These are phyloP conservation scores for Ceratocystiopsis brevicomis DNA, from an alignment of 2,329 filamentous ascomycete genomes.

Conservation along the genomic window DNA sequence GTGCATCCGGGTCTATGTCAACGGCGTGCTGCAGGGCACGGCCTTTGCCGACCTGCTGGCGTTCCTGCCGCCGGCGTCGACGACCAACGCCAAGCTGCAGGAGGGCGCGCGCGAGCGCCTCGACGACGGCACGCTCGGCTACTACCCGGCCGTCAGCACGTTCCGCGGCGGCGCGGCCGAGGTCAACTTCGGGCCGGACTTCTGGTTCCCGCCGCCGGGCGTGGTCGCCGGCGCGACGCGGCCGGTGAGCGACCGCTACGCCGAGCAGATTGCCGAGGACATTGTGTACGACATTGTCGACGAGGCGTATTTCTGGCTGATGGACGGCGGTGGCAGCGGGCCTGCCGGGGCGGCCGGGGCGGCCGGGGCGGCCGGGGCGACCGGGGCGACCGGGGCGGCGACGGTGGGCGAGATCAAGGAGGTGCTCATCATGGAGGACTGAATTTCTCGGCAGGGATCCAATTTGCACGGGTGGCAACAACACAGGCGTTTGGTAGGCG, in stretches of 20 bases:
- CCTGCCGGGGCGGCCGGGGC: slow-evolving; percentile 17
- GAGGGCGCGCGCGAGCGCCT: slow-evolving; percentile 67
- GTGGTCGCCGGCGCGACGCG: slow-evolving; percentile 25
- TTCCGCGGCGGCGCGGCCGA: slow-evolving; percentile 84
- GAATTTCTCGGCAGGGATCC: too few species aligned
- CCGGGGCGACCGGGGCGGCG: too few species aligned
- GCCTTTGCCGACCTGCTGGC: slow-evolving; percentile 75
- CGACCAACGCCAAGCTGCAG: slow-evolving; percentile 48
- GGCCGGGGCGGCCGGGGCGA: slow-evolving; percentile 16
- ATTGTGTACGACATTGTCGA: slow-evolving; percentile 84
- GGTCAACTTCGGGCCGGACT: slow-evolving; percentile 84
- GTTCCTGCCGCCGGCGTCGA: slow-evolving; percentile 79
- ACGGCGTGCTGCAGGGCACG: slow-evolving; percentile 69
- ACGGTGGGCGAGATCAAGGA: slow-evolving; percentile 1
- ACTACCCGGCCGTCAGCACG: slow-evolving; percentile 83
- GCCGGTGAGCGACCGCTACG: slow-evolving; percentile 60
- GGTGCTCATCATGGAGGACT: slow-evolving; percentile 6
- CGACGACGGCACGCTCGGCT: slow-evolving; percentile 88
- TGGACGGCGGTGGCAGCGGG: slow-evolving; percentile 37
- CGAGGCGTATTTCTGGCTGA: slow-evolving; percentile 77
- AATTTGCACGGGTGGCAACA: too few species aligned
- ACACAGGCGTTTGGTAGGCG: background rate
- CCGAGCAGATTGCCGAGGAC: slow-evolving; percentile 89
- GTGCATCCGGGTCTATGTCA: slow-evolving; percentile 80
- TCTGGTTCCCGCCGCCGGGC: slow-evolving; percentile 67